Base-by-base conservation (phyloP, 257 asterid species). In the Buddleja alternifolia region DNA sequence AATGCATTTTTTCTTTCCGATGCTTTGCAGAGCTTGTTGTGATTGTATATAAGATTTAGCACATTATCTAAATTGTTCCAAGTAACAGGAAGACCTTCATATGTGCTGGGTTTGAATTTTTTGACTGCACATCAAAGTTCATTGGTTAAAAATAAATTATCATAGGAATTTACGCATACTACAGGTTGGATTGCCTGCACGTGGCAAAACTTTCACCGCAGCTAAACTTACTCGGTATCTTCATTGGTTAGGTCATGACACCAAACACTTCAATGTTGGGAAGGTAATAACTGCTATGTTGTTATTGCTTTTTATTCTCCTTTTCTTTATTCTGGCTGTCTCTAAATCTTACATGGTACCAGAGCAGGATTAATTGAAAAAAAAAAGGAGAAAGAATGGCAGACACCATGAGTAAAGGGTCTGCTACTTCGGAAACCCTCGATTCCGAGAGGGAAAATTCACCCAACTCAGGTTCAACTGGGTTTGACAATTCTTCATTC, bases 201-300 rank as follows among this genome's bases (percentile, higher is more conserved):
- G 99, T 44, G 99, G 99, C 16, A 93, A 93, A 83, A 93, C 99
- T 41, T 93, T 93, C 83, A 93, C 99, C 7, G 97, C 99, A 19
- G 99, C 96, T 77, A 93, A 93, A 83, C 99, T 93, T 53, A 93
- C 99, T 60, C 84, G 99, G 67, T 93, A 93, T 84, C 99, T 93
- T 83, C 96, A 97, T 48, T 93, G 99, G 99, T 83, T 93, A 79
- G 99, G 99, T 53, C 99, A 93, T 84, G 95, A 90, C 32, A 93
- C 99, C 81, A 93, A 93, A 79, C 97, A 93, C 89, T 93, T 93
- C 86, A 93, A 93, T 80, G 97, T 93, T 75, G 99, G 99, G 80
- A 93, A 93, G 99, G 99, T 93, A 66, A 42, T 63, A 21, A 10
- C 42, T 47, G 16, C 63, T 67, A 15, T 63, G 48, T 19, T 60